Base-by-base conservation (phyloP, 345 rosid genomes). In the Diplotaxis tenuifolia region DNA sequence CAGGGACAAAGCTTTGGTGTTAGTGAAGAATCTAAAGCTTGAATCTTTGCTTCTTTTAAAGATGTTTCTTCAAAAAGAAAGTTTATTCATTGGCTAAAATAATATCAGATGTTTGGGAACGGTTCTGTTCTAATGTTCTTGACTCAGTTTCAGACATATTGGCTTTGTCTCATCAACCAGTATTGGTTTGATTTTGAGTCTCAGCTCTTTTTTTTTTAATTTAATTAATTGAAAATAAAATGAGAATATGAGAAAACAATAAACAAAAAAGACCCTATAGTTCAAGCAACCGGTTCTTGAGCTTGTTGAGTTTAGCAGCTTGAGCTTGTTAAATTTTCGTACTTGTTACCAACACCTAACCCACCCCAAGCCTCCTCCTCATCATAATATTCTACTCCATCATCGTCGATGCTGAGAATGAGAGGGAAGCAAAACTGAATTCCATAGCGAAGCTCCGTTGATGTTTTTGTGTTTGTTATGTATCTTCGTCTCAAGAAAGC, bases 301-400 rank as follows among this genome's bases (percentile, higher is more conserved):
- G 95, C 60, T 84, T 78, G 36, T 84, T 83, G 62, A 88, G 56
- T 75, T 89, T 89, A 73, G 83, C 84, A 76, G 84, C 79, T 80
- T 86, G 95, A n/a, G 95, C 91, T 69, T 71, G 85, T 9, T 10
- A 77, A 76, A 62, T 96, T 89, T 56, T 88, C 90, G 32, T 89
- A 94, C 21, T 74, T 86, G 56, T 87, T 91, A 55, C 86, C 87
- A n/a, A 70, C 86, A 2, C 98, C 97, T 32, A 91, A 93, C 28
- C 96, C 97, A 23, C 79, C n/a, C n/a, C n/a, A n/a, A n/a, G n/a
- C n/a, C n/a, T n/a, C n/a, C n/a, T n/a, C n/a, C n/a, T n/a, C n/a
- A n/a, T n/a, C n/a, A n/a, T n/a, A n/a, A n/a, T n/a, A n/a, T n/a
- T n/a, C n/a, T n/a, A n/a, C n/a, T n/a, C n/a, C n/a, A n/a, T n/a